A percentile compares a stretch with the other conserved stretches of the same genome.
phyloP scores from a whole-genome alignment of 495 filamentous ascomycete genomes.

The Lindgomyces ingoldianus region DNA sequence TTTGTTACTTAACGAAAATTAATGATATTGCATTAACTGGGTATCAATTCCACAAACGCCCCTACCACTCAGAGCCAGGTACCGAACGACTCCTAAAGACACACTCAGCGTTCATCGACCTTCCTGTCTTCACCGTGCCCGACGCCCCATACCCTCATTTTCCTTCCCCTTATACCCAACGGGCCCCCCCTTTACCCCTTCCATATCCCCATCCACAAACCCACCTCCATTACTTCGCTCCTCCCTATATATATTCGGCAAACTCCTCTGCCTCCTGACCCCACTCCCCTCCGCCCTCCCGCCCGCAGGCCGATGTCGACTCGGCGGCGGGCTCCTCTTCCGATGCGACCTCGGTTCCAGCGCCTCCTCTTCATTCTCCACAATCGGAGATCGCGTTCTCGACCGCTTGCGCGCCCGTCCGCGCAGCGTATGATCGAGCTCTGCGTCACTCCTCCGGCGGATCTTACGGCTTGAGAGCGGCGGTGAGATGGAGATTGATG shows the following conservation, averaged over 20 bases:
- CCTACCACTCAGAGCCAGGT: not conserved
- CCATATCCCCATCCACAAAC: not conserved
- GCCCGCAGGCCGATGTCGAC: conserved; percentile 5
- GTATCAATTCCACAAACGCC: not conserved
- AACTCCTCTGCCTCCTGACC: conserved; percentile 17
- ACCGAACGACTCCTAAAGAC: not conserved
- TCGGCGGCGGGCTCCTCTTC: conserved; percentile 24
- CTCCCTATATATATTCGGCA: conserved; percentile 19
- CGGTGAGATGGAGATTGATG: not conserved
- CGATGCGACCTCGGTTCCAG: not conserved
- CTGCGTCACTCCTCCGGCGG: conserved; percentile 17
- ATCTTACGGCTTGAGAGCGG: conserved; percentile 1
- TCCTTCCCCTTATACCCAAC: not conserved
- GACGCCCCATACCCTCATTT: not conserved
- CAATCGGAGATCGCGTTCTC: not conserved
- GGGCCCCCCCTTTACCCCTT: not conserved
- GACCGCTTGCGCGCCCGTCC: conserved; percentile 8
- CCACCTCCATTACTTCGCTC: not conserved
- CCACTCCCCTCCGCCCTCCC: not conserved
- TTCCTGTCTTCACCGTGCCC: not conserved
- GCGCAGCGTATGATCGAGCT: conserved; percentile 14
- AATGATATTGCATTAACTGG: not conserved
- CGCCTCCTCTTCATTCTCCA: conserved; percentile 1
- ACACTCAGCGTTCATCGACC: not conserved
- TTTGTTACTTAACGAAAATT: not conserved